These are phyloP conservation scores for Lecanicillium sp. DNA, from an alignment of 2,329 filamentous ascomycete species.

Conservation along the genomic window DNA sequence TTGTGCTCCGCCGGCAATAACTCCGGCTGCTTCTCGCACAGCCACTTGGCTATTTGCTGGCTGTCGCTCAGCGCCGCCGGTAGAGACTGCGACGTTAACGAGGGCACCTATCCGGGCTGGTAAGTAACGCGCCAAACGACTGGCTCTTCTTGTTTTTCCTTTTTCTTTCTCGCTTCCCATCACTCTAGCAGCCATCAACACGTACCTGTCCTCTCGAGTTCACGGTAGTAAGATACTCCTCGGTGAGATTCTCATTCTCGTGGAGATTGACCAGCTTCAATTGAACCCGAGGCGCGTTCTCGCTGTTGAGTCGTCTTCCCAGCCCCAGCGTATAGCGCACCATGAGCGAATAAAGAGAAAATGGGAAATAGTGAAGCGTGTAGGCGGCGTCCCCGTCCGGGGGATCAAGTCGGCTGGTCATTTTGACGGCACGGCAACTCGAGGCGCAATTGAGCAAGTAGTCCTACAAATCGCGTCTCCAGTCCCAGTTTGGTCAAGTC, in stretches of 20 bases:
- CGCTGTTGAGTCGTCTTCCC: conserved; percentile 20
- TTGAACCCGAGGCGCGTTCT: conserved; percentile 21
- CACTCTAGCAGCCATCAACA: conserved; percentile 1
- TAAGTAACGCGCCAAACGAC: not conserved
- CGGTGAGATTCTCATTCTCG: conserved; percentile 23
- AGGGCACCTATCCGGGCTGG: conserved; percentile 20
- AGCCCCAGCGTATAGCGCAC: conserved; percentile 25
- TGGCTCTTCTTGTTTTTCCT: not conserved
- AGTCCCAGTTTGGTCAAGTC: no score
- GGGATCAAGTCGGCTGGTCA: not conserved
- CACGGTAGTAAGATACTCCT: conserved; percentile 23
- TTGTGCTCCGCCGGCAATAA: conserved; percentile 21
- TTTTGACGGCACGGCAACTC: conserved; percentile 1
- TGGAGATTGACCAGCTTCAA: conserved; percentile 24
- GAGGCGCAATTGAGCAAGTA: no score
- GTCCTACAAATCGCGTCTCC: no score
- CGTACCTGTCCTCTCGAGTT: conserved; percentile 25
- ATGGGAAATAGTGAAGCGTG: conserved; percentile 26
- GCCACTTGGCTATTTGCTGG: conserved; percentile 23
- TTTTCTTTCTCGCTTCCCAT: not conserved
- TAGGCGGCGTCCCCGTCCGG: conserved; percentile 15
- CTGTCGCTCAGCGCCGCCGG: conserved; percentile 22
- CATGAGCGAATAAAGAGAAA: conserved; percentile 27
- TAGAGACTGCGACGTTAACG: conserved; percentile 22
- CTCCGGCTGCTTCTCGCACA: conserved; percentile 24